Base-by-base conservation (phyloP, 2,329 filamentous ascomycete genomes). In the Chaetomium olivaceum region DNA sequence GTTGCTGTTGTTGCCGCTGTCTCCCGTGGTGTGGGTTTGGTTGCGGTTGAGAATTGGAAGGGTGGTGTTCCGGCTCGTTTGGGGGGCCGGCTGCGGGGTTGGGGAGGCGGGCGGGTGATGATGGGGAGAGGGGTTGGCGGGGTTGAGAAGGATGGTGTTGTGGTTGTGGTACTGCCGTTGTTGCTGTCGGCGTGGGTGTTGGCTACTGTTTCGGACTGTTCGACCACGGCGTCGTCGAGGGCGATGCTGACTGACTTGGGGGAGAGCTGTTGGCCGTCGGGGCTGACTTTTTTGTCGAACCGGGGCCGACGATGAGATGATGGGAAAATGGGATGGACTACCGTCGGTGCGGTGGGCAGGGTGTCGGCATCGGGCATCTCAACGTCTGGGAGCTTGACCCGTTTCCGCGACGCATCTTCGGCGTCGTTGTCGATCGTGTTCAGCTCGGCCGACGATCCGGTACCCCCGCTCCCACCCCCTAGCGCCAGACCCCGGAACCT, bases 401-500 rank as follows among this genome's bases (percentile, higher is more conserved):
- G 68, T 62, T 73, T 74, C 12, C 71, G 68, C 6, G 69, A 51
- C 5, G 63, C 67, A 27, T 63, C 66, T 23, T 65, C 58, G 19
- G 23, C 55, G 16, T 69, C 67, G 25, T 65, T 51, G 36, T 65
- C 60, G 23, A 23, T 61, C 54, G 33, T 48, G 21, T 4, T 63
- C 55, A 54, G 36, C 6, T 62, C 65, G 43, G 50, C 61, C 58
- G 63, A 43, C 29, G 51, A 39, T 71, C 71, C 73, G 75, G 52
- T 61, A 59, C 60, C 80, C 79, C 80, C 82, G 76, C 79, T 81
- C 78, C 81, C 82, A 74, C 77, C 73, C 70, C 73, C 76, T 62
- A 87, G 75, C 16, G 77, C 80, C 59, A 87, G 78, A 63, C 83
- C 81, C 59, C 79, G 78, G 74, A 87, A 85, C 71, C 79, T 79